A percentile compares a stretch with the other conserved stretches of the same genome.
phyloP scores from a whole-genome alignment of 2,329 filamentous ascomycete genomes.

The Torrubiella hemipterigena region DNA sequence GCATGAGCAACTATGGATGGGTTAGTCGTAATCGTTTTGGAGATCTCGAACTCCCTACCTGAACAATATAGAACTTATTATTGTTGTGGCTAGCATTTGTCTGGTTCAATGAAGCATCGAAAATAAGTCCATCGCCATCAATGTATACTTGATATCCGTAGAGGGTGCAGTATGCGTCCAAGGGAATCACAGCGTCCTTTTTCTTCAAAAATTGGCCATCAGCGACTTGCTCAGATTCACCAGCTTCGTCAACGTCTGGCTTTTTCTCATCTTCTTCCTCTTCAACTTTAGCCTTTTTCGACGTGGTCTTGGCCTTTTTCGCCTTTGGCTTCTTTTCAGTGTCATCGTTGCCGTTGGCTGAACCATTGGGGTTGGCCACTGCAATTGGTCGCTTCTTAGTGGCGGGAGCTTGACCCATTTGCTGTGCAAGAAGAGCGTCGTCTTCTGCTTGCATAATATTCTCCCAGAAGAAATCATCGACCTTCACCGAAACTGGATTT shows the following conservation, averaged over 20 bases:
- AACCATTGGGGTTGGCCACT: conserved; percentile 9
- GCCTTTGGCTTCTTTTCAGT: conserved; percentile 23
- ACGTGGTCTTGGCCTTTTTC: conserved; percentile 22
- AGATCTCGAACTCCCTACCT: conserved; percentile 31
- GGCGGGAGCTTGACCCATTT: conserved; percentile 6
- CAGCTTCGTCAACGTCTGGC: conserved; percentile 16
- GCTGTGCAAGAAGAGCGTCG: conserved; percentile 12
- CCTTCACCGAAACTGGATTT: conserved; percentile 12
- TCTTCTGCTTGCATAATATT: conserved; percentile 11
- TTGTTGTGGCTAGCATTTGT: conserved; percentile 61
- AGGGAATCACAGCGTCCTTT: conserved; percentile 31
- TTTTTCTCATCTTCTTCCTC: conserved; percentile 12
- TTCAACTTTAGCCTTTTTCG: conserved; percentile 12
- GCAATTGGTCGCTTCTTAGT: conserved; percentile 15
- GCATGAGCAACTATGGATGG: conserved; percentile 23
- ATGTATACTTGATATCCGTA: conserved; percentile 47
- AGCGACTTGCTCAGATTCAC: conserved; percentile 22
- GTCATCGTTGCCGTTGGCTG: conserved; percentile 18
- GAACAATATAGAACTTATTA: conserved; percentile 74
- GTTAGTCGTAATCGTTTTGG: not conserved
- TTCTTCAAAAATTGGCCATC: conserved; percentile 35
- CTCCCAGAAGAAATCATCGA: conserved; percentile 15
- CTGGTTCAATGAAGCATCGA: conserved; percentile 70
- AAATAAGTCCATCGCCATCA: conserved; percentile 52
- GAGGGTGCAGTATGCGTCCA: conserved; percentile 33